phyloP scores from a whole-genome alignment of 1,284 basidiomycete genomes.

The Ganoderma multipileum region DNA sequence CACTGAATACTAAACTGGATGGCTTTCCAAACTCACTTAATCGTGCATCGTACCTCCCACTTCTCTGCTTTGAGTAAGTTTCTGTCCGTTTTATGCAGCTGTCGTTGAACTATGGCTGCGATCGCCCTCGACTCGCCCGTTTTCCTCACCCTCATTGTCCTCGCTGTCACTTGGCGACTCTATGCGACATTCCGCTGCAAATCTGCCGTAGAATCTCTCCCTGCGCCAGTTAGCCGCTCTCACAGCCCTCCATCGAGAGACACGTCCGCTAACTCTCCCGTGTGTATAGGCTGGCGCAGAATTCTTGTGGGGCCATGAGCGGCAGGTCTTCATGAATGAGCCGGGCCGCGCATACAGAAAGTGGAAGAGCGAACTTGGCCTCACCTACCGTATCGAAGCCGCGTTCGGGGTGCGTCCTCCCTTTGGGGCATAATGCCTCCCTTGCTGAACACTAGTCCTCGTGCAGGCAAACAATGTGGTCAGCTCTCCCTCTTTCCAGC shows the following conservation, averaged over 20 bases:
- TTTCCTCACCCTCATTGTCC: not conserved
- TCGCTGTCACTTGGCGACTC: not conserved
- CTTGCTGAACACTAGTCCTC: no score
- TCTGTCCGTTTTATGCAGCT: not conserved
- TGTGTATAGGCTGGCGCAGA: not conserved
- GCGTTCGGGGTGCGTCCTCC: conserved; percentile 21
- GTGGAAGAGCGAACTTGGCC: conserved; percentile 21
- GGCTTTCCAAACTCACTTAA: not conserved
- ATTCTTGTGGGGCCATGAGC: conserved; percentile 15
- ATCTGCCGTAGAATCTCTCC: not conserved
- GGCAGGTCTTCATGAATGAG: conserved; percentile 15
- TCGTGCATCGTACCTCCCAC: not conserved
- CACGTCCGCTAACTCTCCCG: not conserved
- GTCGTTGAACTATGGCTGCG: not conserved
- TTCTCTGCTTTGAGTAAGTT: not conserved
- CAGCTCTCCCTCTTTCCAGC: not conserved
- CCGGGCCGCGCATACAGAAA: conserved; percentile 20
- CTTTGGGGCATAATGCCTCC: not conserved
- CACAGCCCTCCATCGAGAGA: not conserved
- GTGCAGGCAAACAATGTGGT: conserved; percentile 12
- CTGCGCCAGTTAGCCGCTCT: not conserved
- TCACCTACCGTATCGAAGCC: conserved; percentile 28
- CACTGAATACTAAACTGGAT: no score
- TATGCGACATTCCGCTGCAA: not conserved
- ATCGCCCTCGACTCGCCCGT: not conserved